Percentiles rank a stretch among this genome's conserved stretches.
Conservation (phyloP, 805 yeast species). For the Groenewaldozyma tartarivorans region DNA sequence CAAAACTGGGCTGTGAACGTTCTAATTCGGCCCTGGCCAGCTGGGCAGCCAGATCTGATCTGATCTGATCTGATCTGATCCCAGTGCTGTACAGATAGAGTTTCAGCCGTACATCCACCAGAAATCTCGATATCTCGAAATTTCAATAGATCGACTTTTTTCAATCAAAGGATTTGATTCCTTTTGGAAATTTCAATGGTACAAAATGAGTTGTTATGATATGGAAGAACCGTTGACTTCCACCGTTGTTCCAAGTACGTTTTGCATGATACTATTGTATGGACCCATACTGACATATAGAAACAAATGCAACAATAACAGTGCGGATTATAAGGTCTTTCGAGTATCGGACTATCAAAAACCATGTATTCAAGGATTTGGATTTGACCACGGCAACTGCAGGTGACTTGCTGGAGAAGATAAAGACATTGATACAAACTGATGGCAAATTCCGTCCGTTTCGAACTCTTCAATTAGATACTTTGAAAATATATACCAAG, state of each 20-base stretch:
- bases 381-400: conserved; percentile 67
- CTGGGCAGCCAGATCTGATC: too few relatives aligned
- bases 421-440: conserved; percentile 36
- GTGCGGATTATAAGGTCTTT: conserved; percentile 84
- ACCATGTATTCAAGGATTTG: conserved; percentile 43
- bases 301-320: conserved; percentile 53
- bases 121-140: too few relatives aligned
- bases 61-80: too few relatives aligned
- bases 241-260: conserved; percentile 54
- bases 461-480: conserved; percentile 62
- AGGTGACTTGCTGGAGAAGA: conserved; percentile 45
- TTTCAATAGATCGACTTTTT: too few relatives aligned
- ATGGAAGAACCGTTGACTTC: conserved; percentile 71
- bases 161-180: too few relatives aligned
- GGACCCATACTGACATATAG: too few relatives aligned
- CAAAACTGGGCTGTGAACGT: too few relatives aligned
- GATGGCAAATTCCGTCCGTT: conserved; percentile 73
- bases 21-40: too few relatives aligned
- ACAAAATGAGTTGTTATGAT: conserved; percentile 5
- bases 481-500: conserved; percentile 80
- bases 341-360: conserved; percentile 33
- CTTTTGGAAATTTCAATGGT: too few relatives aligned
- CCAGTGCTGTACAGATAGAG: too few relatives aligned
- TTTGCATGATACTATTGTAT: too few relatives aligned
- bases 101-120: too few relatives aligned